Evolutionary conservation across 441 rosid species (phyloP).

Genomic region (Syzygium malaccense): DNA sequence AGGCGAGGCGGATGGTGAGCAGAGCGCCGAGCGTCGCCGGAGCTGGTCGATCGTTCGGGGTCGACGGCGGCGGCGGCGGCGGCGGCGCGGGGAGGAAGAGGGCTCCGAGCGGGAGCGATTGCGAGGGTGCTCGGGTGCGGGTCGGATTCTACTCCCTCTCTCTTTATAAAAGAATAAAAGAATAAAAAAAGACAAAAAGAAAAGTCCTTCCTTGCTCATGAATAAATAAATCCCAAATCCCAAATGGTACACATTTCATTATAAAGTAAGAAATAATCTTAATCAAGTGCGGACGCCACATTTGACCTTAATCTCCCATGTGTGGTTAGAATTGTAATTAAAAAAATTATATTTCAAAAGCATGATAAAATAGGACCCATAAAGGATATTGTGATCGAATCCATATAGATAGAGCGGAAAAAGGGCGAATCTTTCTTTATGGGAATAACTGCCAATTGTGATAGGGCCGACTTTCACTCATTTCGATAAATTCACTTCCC

Average conservation of each 20-base stretch:
- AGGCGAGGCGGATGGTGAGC: neutral
- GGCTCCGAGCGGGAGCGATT: neutral
- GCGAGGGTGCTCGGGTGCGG: neutral
- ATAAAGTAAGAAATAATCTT: neutral
- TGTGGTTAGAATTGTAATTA: neutral
- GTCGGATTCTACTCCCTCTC: neutral
- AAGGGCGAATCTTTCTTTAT: fast-evolving
- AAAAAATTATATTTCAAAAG: neutral
- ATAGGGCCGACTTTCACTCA: neutral
- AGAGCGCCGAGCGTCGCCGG: neutral
- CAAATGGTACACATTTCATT: neutral
- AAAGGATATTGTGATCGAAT: neutral
- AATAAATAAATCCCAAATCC: neutral
- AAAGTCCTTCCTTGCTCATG: neutral
- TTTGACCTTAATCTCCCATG: fast-evolving
- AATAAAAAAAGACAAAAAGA: too few species aligned
- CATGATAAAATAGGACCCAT: neutral
- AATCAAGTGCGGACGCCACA: fast-evolving
- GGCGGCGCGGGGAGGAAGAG: neutral
- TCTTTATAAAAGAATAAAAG: neutral
- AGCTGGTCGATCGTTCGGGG: neutral
- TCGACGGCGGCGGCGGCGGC: fast-evolving
- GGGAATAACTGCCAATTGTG: fast-evolving
- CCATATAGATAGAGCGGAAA: fast-evolving
- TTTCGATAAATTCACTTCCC: fast-evolving